Conservation (phyloP, 495 filamentous ascomycete species). For the Talaromyces thailandensis region DNA sequence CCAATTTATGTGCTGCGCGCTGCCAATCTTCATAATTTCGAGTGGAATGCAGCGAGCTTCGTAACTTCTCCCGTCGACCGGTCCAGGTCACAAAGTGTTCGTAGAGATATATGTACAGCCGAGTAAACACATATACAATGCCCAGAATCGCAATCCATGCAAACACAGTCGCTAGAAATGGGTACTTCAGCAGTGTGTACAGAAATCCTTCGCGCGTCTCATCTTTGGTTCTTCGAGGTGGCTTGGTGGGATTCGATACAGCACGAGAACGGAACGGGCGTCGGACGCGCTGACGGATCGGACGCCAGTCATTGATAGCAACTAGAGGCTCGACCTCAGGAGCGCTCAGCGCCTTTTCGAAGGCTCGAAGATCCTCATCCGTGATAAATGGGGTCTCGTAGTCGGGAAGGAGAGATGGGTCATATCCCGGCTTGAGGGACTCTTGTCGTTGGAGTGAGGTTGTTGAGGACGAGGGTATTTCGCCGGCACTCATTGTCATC, state of each 20-base stretch:
- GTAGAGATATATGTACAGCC: slow-evolving; percentile 81
- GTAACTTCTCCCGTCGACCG: slow-evolving; percentile 60
- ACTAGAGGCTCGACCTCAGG: slow-evolving; percentile 45
- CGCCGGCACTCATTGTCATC: slow-evolving; percentile 23
- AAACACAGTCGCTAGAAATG: slow-evolving; percentile 67
- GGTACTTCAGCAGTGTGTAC: slow-evolving; percentile 85
- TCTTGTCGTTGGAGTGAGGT: background rate
- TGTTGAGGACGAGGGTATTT: slow-evolving; percentile 4
- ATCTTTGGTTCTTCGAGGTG: slow-evolving; percentile 56
- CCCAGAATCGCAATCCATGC: slow-evolving; percentile 67
- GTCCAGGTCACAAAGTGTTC: slow-evolving; percentile 55
- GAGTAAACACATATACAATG: slow-evolving; percentile 67
- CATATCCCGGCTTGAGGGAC: slow-evolving; percentile 14
- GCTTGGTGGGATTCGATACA: slow-evolving; percentile 12
- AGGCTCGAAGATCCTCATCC: slow-evolving; percentile 39
- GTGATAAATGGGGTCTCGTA: slow-evolving; percentile 57
- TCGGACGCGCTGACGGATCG: slow-evolving; percentile 60
- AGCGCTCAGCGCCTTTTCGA: slow-evolving; percentile 41
- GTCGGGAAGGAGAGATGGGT: slow-evolving; percentile 48
- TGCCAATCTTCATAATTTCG: slow-evolving; percentile 78
- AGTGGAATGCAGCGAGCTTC: slow-evolving; percentile 59
- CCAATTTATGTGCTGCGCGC: slow-evolving; percentile 63
- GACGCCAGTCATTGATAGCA: slow-evolving; percentile 80
- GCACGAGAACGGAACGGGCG: slow-evolving; percentile 26
- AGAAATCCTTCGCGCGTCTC: slow-evolving; percentile 91